These are phyloP conservation scores for Bruguiera parviflora DNA, from an alignment of 345 rosid genomes.

Conservation along the genomic window DNA sequence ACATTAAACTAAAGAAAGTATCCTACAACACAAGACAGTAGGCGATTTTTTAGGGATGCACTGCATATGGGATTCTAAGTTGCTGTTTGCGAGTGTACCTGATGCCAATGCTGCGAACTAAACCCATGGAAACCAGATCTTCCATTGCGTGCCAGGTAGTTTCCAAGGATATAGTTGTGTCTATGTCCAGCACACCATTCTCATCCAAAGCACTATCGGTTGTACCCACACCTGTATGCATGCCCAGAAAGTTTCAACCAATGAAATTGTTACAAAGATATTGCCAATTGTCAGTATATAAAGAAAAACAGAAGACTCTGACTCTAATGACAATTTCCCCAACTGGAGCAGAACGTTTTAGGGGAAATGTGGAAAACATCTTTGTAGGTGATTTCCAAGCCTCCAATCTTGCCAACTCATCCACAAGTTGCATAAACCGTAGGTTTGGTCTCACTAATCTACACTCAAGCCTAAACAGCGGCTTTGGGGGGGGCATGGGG, in stretches of 20 bases:
- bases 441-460: not conserved
- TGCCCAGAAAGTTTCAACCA: not conserved
- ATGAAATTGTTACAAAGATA: not conserved
- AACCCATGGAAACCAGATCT: conserved; percentile 74
- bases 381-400: not conserved
- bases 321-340: not conserved
- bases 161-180: conserved; percentile 73
- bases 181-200: conserved; percentile 76
- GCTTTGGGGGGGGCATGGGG: too few relatives aligned
- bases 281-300: not conserved
- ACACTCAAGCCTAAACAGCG: too few relatives aligned
- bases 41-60: not conserved
- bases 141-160: conserved; percentile 94
- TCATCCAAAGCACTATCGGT: conserved; percentile 67
- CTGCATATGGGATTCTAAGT: not conserved
- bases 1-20: too few relatives aligned
- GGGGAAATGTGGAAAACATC: not conserved
- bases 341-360: not conserved
- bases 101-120: conserved; percentile 85
- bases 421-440: not conserved
- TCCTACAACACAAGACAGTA: not conserved
- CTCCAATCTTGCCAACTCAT: not conserved
- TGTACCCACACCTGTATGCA: conserved; percentile 61
- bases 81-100: conserved; percentile 33
- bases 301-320: not conserved